phyloP scores from a whole-genome alignment of 257 asterid genomes.

The Solanum peruvianum region DNA sequence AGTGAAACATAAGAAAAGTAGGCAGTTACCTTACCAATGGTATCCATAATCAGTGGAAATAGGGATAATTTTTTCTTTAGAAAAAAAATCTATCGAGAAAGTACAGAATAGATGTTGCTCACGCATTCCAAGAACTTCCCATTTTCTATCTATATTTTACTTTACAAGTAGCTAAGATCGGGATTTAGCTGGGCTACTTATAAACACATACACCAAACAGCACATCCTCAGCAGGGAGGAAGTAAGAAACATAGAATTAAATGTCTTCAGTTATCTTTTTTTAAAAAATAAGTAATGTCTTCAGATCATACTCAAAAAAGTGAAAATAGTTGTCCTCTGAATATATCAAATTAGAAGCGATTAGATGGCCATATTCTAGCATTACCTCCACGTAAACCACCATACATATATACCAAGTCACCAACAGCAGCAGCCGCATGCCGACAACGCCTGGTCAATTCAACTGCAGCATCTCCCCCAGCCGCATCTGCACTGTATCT shows the following conservation, averaged over 20 bases:
- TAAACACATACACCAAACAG: neutral
- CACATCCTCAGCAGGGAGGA: neutral
- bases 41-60: neutral
- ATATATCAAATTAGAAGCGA: neutral
- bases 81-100: neutral
- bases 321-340: neutral
- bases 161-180: neutral
- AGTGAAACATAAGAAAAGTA: neutral
- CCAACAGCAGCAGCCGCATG: conserved; percentile 99
- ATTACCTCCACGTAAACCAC: conserved; percentile 99
- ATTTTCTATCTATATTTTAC: neutral
- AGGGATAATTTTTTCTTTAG: neutral
- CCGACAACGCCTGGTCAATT: conserved; percentile 91
- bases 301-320: neutral
- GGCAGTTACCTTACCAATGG: neutral
- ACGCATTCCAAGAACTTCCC: neutral
- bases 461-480: conserved; percentile 98
- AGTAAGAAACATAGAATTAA: neutral
- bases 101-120: neutral
- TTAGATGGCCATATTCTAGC: neutral
- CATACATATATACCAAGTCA: conserved; percentile 87
- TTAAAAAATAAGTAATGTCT: neutral
- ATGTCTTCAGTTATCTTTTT: neutral
- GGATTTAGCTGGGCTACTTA: neutral
- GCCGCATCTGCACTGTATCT: conserved; percentile 98